Evolutionary conservation across 1,284 basidiomycete genomes (phyloP).

Genomic region (Mycosarcoma mackinlayi): DNA sequence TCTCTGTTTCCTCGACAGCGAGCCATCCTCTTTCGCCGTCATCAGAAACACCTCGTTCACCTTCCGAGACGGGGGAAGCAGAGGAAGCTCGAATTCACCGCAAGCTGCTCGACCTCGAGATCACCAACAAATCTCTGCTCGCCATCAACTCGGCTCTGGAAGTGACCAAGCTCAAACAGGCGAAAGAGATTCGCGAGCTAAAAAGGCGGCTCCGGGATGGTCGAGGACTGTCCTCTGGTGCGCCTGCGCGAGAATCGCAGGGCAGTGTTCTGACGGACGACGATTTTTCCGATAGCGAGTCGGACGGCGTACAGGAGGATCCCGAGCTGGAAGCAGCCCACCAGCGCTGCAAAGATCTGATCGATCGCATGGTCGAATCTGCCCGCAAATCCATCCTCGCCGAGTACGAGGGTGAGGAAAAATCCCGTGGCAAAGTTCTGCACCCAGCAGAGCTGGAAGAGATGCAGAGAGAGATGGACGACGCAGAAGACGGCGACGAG

Average conservation of each 20-base stretch:
- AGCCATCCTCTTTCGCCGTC: constrained; percentile 27
- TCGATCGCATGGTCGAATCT: constrained; percentile 52
- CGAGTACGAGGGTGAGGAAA: constrained; percentile 29
- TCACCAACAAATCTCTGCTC: constrained; percentile 69
- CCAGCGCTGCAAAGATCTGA: constrained; percentile 48
- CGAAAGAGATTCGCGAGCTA: constrained; percentile 68
- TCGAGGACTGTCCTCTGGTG: constrained; percentile 10
- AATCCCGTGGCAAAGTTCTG: constrained; percentile 47
- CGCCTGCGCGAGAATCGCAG: constrained; percentile 14
- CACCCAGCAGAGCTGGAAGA: constrained; percentile 58
- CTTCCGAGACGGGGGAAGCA: constrained; percentile 41
- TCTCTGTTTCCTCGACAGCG: constrained; percentile 5
- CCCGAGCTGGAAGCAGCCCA: constrained; percentile 54
- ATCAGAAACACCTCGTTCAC: constrained; percentile 30
- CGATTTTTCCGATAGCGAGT: constrained; percentile 38
- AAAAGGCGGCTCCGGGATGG: constrained; percentile 50
- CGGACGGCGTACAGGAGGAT: constrained; percentile 40
- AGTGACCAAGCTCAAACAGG: constrained; percentile 68
- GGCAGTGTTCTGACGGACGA: constrained; percentile 17
- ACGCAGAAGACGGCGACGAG: constrained; percentile 13
- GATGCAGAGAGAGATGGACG: constrained; percentile 33
- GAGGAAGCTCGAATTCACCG: constrained; percentile 60
- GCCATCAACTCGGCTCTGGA: constrained; percentile 70
- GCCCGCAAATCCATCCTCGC: constrained; percentile 51
- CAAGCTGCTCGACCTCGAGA: constrained; percentile 70